Base-by-base conservation (phyloP, 1,284 basidiomycete species). In the Moniliophthora roreri region DNA sequence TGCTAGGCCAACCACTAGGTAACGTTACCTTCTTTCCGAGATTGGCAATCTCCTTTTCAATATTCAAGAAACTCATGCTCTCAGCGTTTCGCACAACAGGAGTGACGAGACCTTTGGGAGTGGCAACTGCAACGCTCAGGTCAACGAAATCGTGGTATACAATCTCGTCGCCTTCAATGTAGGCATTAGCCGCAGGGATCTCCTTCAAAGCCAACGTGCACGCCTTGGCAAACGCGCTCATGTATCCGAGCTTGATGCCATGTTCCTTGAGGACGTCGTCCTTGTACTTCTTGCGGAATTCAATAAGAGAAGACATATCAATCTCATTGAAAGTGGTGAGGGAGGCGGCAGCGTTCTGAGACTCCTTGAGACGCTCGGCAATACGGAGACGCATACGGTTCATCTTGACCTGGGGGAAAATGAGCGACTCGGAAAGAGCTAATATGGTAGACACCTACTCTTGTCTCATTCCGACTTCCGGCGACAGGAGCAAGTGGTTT, bases 321-420 rank as follows among this genome's bases (percentile, higher is more conserved):
- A 99, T 94, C 77, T 99, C 96, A 78, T 99, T 98, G 83, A 99
- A 99, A 41, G 96, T 99, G 50, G 97, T 99, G 60, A 99, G 76
- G 54, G 94, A 95, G 44, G 96, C 96, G 9, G 96, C 97, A 11
- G 94, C 85, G 72, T 98, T 98, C 74, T 99, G 96, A 39, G 95
- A 97, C 70, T 98, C 91, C 80, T 99, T 99, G 68, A 99, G 84
- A 55, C 96, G 92, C 75, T 97, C 94, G 46, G 96, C 92, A 66
- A 99, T 99, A 59, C 96, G 91, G 62, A 91, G 80, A 57, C 96
- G 92, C 97, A 99, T 99, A 53, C 94, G 88, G 71, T 84, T 94
- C 94, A 98, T 97, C 80, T 97, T 97, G 66, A 97, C 88, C 88
- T 91, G 63, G 37, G 36, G 11, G 32, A 10, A 18, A 35, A 20